These are phyloP conservation scores for Axilococcus clingmanii DNA, from an alignment of 139 green algal species.

Conservation along the genomic window DNA sequence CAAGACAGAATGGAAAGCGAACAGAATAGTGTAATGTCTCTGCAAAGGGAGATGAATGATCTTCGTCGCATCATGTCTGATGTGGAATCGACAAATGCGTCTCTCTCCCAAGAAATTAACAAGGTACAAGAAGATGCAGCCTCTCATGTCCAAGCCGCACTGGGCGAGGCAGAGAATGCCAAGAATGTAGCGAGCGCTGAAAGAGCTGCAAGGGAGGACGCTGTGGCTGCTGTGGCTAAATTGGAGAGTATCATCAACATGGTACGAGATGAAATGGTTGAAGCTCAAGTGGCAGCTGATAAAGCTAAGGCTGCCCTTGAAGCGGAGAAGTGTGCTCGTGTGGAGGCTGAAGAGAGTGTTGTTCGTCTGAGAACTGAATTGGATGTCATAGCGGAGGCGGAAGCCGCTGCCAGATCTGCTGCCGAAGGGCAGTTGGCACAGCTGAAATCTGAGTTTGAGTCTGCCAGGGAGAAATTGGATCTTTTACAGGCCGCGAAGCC, in stretches of 20 bases:
- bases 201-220: slow-evolving; percentile 18
- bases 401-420: slow-evolving; percentile 12
- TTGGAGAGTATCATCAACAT: slow-evolving; percentile 23
- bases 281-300: slow-evolving; percentile 21
- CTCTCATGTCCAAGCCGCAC: slow-evolving; percentile 9
- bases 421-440: slow-evolving; percentile 8
- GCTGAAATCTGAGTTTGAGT: slow-evolving; percentile 23
- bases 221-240: slow-evolving; percentile 27
- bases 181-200: slow-evolving; percentile 9
- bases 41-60: slow-evolving; percentile 15
- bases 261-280: slow-evolving; percentile 29
- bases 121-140: slow-evolving; percentile 10
- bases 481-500: slow-evolving; percentile 3
- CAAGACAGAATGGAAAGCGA: slow-evolving; percentile 30
- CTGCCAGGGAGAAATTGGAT: slow-evolving; percentile 16
- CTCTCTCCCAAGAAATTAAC: slow-evolving; percentile 14
- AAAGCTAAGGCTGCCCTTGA: slow-evolving; percentile 13
- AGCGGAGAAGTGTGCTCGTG: slow-evolving; percentile 20
- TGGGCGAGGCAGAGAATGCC: background rate
- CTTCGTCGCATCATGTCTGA: slow-evolving; percentile 16
- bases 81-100: slow-evolving; percentile 20
- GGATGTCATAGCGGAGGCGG: slow-evolving; percentile 15
- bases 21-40: slow-evolving; percentile 19
- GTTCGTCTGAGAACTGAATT: slow-evolving; percentile 11
- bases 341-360: slow-evolving; percentile 19